Evolutionary conservation across 2,329 filamentous ascomycete species (phyloP).

Genomic region (Colletotrichum sp.): DNA sequence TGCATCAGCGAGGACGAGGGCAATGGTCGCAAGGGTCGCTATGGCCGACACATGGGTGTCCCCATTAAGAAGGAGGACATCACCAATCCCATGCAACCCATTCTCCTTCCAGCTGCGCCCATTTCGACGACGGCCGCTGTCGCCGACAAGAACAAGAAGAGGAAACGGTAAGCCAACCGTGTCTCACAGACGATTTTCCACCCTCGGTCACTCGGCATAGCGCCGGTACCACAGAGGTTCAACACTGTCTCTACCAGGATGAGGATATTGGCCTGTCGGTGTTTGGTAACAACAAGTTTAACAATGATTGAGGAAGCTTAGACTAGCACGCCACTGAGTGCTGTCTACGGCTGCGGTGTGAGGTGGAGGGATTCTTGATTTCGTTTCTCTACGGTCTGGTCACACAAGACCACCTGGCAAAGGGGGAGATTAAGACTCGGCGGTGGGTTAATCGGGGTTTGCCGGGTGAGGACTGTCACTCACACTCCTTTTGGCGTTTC

Average conservation of each 20-base stretch:
- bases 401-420: slow-evolving; percentile 9
- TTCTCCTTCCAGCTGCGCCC: slow-evolving; percentile 49
- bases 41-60: slow-evolving; percentile 75
- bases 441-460: slow-evolving; percentile 9
- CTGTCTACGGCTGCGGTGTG: not conserved
- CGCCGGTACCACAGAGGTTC: not conserved
- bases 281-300: not conserved
- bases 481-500: slow-evolving; percentile 24
- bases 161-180: slow-evolving; percentile 55
- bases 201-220: not conserved
- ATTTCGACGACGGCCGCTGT: slow-evolving; percentile 39
- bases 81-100: slow-evolving; percentile 37
- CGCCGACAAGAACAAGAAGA: slow-evolving; percentile 66
- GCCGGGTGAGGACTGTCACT: slow-evolving; percentile 13
- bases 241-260: slow-evolving; percentile 2
- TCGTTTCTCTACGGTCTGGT: not conserved
- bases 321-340: not conserved
- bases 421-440: not conserved
- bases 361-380: not conserved
- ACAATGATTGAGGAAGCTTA: not conserved
- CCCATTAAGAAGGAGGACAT: slow-evolving; percentile 65
- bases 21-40: slow-evolving; percentile 94
- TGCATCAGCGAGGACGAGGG: slow-evolving; percentile 98
- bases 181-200: not conserved
- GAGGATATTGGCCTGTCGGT: not conserved